Conservation (phyloP, 108 stramenopile genomes). For the Skeletonema potamos region DNA sequence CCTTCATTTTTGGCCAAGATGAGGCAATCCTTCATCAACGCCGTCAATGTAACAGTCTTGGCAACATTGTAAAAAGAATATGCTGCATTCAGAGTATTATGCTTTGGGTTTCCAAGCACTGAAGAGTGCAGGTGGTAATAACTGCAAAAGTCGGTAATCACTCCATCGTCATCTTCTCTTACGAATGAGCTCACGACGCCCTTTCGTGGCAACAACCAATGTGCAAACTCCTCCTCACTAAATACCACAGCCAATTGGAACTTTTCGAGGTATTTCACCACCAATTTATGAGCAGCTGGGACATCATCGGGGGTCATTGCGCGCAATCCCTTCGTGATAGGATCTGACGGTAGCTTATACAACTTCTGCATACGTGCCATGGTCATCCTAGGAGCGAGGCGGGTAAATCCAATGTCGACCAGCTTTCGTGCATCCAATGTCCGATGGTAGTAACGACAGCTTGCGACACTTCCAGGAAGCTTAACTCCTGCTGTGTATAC, state of each 20-base stretch:
- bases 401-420: constrained; percentile 91
- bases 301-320: constrained; percentile 87
- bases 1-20: constrained; percentile 85
- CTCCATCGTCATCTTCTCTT: constrained; percentile 50
- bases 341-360: constrained; percentile 75
- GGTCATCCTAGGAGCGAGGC: constrained; percentile 88
- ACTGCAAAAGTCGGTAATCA: constrained; percentile 87
- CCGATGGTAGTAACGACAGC: constrained; percentile 95
- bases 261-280: constrained; percentile 79
- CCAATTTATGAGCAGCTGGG: constrained; percentile 67
- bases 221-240: constrained; percentile 86
- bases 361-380: constrained; percentile 91
- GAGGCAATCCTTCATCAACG: constrained; percentile 95
- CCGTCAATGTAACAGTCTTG: constrained; percentile 71
- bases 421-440: constrained; percentile 95
- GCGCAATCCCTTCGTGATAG: constrained; percentile 49
- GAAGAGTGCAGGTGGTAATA: constrained; percentile 96
- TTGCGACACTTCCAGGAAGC: constrained; percentile 91
- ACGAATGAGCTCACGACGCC: constrained; percentile 94
- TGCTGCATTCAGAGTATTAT: constrained; percentile 90
- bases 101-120: constrained; percentile 74
- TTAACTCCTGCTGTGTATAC: constrained; percentile 99
- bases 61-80: constrained; percentile 99
- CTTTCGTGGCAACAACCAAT: constrained; percentile 94
- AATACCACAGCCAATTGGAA: constrained; percentile 85